phyloP scores from a whole-genome alignment of 257 asterid species.

The Jaltomata sinuosa region DNA sequence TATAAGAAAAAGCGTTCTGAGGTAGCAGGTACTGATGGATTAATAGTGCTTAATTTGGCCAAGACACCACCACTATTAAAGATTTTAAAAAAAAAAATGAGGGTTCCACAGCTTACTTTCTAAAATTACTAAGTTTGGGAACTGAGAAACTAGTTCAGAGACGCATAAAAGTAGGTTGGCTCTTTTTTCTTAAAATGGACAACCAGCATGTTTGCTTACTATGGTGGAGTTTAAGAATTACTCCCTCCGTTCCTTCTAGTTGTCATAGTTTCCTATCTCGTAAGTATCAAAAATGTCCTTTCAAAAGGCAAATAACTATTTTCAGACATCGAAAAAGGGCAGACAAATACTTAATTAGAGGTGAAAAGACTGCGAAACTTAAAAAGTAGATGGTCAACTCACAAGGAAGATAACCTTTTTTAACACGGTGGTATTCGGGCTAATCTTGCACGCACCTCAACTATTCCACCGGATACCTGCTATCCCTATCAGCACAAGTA shows the following conservation, averaged over 20 bases:
- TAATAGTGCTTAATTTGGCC: neutral
- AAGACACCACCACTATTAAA: neutral
- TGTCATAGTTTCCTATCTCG: no score
- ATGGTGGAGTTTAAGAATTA: neutral
- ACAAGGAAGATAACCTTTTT: neutral
- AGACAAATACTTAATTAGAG: neutral
- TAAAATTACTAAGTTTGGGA: neutral
- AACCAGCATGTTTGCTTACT: neutral
- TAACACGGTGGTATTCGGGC: neutral
- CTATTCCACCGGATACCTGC: no score
- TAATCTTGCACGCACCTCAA: no score
- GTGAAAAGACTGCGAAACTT: neutral
- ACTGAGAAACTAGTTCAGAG: neutral
- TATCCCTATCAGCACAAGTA: neutral
- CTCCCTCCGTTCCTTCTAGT: no score
- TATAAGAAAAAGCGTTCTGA: neutral
- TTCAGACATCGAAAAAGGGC: neutral
- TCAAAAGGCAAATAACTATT: neutral
- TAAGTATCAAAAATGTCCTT: neutral
- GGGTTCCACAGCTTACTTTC: neutral
- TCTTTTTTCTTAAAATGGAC: neutral
- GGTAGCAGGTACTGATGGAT: neutral
- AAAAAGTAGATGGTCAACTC: neutral
- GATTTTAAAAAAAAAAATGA: neutral
- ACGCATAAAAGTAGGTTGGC: neutral